Evolutionary conservation across 2,329 filamentous ascomycete species (phyloP), one percentile per base, ranked within the genome.

Genomic region (Aspergillus tamarii): DNA sequence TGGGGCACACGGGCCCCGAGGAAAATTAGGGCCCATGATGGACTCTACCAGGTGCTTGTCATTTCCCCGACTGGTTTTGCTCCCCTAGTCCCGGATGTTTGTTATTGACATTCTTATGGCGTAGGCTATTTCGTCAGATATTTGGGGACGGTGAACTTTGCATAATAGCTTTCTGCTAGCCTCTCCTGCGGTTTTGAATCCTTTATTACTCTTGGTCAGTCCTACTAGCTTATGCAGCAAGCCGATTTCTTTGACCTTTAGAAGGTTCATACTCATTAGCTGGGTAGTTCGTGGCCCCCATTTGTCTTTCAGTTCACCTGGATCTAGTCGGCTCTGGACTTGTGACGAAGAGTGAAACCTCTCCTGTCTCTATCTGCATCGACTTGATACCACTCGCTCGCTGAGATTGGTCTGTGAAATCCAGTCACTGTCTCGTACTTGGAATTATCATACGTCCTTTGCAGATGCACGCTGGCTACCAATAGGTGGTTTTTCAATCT

Each of bases 241-340:
- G 67, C 75, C 74, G 68, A 60, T 60, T 59, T 65, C 58, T 61
- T 64, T 57, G 41, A 41, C 50, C 62, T 69, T 43, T 63, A 55
- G 59, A 67, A 67, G 70, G 69, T 75, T 77, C 70, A 66, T 75
- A 70, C 77, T 80, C 70, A 80, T 77, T 66, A 72, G 68, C 71
- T 69, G 70, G 67, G 67, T 74, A 80, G 77, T 79, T 79, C 73
- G 72, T 75, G 65, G 66, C 67, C 14, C 66, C 66, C 66, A 67
- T 66, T 67, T 66, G 63, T 55, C 66, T 67, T 69, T 69, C 72
- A 72, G 67, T 74, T 73, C 69, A 70, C 72, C 74, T 70, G 70
- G 70, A 66, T 72, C 73, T 66, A 69, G 63, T 61, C 61, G 19
- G 68, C 74, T 70, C 75, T 72, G 74, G 74, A 70, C 70, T 60